These are phyloP conservation scores for Penicillium sp. DNA, from an alignment of 2,329 filamentous ascomycete species.

Conservation along the genomic window DNA sequence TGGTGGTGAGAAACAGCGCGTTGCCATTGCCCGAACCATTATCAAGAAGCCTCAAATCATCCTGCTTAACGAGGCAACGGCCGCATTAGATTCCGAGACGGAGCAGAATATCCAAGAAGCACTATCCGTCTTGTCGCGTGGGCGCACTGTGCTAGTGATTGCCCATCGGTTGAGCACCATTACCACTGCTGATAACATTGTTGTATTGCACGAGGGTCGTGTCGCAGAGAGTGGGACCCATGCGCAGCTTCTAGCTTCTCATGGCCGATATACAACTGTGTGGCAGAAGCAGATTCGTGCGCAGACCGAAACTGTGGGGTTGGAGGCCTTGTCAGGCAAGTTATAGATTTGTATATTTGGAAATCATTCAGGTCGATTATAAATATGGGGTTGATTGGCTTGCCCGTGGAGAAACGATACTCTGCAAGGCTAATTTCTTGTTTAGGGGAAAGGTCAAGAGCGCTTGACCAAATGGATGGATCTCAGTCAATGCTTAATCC, in stretches of 20 bases:
- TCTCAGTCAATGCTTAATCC: neutral
- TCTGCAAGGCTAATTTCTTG: neutral
- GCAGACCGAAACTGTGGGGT: neutral
- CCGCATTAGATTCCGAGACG: slow-evolving; percentile 80
- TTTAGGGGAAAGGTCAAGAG: neutral
- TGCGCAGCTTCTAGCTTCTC: neutral
- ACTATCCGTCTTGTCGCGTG: neutral
- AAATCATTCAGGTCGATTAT: neutral
- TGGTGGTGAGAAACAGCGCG: slow-evolving; percentile 46
- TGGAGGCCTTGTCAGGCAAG: neutral
- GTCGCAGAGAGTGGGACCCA: neutral
- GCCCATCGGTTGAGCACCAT: neutral
- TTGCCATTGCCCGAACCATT: slow-evolving; percentile 84
- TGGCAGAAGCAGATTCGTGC: slow-evolving; percentile 4
- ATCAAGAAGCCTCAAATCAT: slow-evolving; percentile 85
- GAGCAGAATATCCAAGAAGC: slow-evolving; percentile 74
- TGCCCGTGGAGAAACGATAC: neutral
- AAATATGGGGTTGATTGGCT: neutral
- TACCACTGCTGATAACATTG: slow-evolving; percentile 3
- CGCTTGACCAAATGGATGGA: neutral
- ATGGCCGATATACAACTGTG: neutral
- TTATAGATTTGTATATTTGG: neutral
- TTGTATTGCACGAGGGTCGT: slow-evolving; percentile 1
- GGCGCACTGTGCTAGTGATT: neutral
- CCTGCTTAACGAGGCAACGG: slow-evolving; percentile 84